Conservation (phyloP, 345 rosid genomes). For the Turnera subulata region DNA sequence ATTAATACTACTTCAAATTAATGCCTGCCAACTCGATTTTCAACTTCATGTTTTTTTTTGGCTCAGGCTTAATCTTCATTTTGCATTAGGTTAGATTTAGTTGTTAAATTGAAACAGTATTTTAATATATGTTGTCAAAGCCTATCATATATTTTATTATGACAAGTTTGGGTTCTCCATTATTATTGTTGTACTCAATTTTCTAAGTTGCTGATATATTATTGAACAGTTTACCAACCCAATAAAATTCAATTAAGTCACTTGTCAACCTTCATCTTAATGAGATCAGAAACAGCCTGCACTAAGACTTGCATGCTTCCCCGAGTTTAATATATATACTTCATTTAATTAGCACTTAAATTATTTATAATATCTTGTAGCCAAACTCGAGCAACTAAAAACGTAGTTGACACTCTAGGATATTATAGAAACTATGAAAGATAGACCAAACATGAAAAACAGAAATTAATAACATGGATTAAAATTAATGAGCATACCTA, state of each 20-base stretch:
- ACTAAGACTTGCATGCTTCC: not conserved
- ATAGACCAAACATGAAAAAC: no score
- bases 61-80: no score
- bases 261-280: not conserved
- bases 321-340: not conserved
- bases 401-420: no score
- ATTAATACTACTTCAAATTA: constrained; percentile 15
- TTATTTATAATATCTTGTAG: no score
- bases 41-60: constrained; percentile 12
- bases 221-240: constrained; percentile 33
- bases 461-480: no score
- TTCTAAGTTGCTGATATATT: not conserved
- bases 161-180: no score
- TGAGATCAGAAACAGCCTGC: constrained; percentile 1
- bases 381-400: not conserved
- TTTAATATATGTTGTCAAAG: not conserved
- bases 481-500: constrained; percentile 51
- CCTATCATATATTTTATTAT: not conserved
- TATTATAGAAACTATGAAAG: not conserved
- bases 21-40: constrained; percentile 25
- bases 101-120: not conserved
- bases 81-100: constrained; percentile 1
- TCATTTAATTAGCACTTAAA: no score
- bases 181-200: no score
- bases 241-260: constrained; percentile 6